Evolutionary conservation across 202 grass and related monocot species (phyloP).

Genomic region (Schoenoplectus tabernaemontani): DNA sequence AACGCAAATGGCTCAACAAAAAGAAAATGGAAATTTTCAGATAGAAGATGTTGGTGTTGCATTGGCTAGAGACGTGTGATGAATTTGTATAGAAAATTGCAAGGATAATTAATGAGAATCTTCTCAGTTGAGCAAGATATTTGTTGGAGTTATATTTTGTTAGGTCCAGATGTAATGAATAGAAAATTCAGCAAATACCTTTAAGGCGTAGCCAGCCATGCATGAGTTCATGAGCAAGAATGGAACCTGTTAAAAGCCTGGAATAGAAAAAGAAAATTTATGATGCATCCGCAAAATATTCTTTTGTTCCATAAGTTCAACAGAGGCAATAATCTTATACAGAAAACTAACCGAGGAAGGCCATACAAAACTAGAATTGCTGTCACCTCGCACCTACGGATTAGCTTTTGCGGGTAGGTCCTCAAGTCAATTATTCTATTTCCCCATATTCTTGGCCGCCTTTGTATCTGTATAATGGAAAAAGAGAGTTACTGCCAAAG

Average conservation of each 20-base stretch:
- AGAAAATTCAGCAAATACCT: slow-evolving; percentile 29
- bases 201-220: slow-evolving; percentile 95
- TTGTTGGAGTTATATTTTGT: neutral
- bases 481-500: neutral
- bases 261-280: slow-evolving; percentile 9
- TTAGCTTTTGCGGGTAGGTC: slow-evolving; percentile 66
- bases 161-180: neutral
- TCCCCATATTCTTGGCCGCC: slow-evolving; percentile 67
- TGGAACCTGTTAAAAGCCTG: slow-evolving; percentile 91
- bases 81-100: no score
- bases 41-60: no score
- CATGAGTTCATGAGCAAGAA: slow-evolving; percentile 97
- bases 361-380: slow-evolving; percentile 92
- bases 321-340: neutral
- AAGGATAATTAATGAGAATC: neutral
- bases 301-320: neutral
- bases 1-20: no score
- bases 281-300: neutral
- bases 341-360: slow-evolving; percentile 66
- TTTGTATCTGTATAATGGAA: slow-evolving; percentile 52
- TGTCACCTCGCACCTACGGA: slow-evolving; percentile 71
- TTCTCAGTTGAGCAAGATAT: neutral
- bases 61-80: no score
- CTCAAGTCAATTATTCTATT: slow-evolving; percentile 66
- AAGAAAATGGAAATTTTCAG: no score